Conservation (phyloP, 139 green algal species). For the Mesotaenium endlicherianum region DNA sequence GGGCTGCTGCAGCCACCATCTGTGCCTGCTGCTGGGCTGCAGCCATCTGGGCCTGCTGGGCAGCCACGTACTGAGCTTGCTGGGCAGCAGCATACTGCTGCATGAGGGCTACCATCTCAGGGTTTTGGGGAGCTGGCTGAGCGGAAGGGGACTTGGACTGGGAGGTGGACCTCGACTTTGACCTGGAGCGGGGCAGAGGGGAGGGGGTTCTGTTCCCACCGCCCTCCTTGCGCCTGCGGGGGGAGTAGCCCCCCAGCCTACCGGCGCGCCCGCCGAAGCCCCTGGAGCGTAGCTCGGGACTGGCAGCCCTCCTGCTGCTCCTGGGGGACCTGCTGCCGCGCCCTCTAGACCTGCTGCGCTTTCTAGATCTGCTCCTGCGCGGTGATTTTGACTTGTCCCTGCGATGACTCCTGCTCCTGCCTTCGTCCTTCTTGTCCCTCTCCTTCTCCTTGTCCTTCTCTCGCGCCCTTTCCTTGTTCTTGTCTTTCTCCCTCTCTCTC, state of each 20-base stretch:
- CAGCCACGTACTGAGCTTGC: not conserved
- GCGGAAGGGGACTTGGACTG: not conserved
- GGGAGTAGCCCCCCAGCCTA: constrained; percentile 28
- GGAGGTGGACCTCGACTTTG: not conserved
- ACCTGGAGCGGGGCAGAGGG: not conserved
- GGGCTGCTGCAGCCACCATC: not conserved
- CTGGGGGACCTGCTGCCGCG: not conserved
- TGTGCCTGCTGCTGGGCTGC: not conserved
- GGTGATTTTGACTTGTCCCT: not conserved
- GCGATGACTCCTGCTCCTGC: not conserved
- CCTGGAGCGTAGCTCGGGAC: not conserved
- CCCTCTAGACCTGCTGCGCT: not conserved
- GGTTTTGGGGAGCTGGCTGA: not conserved
- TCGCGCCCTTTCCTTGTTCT: not conserved
- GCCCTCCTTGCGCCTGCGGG: not conserved
- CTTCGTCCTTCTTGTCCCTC: not conserved
- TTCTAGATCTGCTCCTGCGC: not conserved
- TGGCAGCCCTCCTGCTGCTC: not conserved
- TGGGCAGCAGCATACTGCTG: constrained; percentile 5
- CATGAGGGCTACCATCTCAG: constrained; percentile 5
- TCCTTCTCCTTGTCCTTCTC: not conserved
- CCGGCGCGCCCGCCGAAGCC: not conserved
- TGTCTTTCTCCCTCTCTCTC: not conserved
- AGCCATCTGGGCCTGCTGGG: not conserved
- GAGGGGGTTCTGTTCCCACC: not conserved